A percentile compares a stretch with the other conserved stretches of the same genome.
phyloP scores from a whole-genome alignment of 2,329 filamentous ascomycete genomes.

The Pseudocercospora musae region DNA sequence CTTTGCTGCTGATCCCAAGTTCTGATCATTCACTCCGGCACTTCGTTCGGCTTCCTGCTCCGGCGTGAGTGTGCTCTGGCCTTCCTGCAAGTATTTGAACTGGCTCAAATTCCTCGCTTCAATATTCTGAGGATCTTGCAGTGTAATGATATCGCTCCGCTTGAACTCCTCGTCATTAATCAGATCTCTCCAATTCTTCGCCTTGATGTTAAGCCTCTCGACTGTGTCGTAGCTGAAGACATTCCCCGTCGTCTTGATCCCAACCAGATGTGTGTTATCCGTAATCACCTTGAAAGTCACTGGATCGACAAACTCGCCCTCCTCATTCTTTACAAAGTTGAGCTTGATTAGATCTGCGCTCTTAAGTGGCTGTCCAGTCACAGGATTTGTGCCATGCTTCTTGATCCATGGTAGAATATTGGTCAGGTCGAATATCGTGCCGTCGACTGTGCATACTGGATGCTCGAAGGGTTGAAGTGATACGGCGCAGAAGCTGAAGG shows the following conservation, averaged over 20 bases:
- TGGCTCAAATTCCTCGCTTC: constrained; percentile 76
- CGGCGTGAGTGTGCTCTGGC: constrained; percentile 62
- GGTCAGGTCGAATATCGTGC: constrained; percentile 91
- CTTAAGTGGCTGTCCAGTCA: constrained; percentile 74
- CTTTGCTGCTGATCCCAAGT: constrained; percentile 76
- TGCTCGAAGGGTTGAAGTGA: constrained; percentile 93
- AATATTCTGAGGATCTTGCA: constrained; percentile 93
- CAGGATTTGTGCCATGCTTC: constrained; percentile 88
- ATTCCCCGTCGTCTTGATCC: constrained; percentile 81
- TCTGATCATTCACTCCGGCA: constrained; percentile 66
- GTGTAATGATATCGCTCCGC: constrained; percentile 87
- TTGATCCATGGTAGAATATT: constrained; percentile 93
- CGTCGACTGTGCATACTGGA: constrained; percentile 83
- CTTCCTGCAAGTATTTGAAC: constrained; percentile 87
- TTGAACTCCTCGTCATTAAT: constrained; percentile 83
- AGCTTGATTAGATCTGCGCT: constrained; percentile 84
- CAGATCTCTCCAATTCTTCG: constrained; percentile 92
- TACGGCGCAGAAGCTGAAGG: constrained; percentile 97
- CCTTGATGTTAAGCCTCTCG: constrained; percentile 91
- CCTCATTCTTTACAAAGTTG: constrained; percentile 87
- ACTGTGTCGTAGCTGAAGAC: constrained; percentile 96
- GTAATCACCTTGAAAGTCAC: constrained; percentile 98
- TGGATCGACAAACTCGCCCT: constrained; percentile 88
- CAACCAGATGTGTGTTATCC: constrained; percentile 95
- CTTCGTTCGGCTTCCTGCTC: constrained; percentile 67